Evolutionary conservation across 495 filamentous ascomycete genomes (phyloP), one percentile per base, ranked within the genome.

Genomic region (Pseudotulostoma volvatum): DNA sequence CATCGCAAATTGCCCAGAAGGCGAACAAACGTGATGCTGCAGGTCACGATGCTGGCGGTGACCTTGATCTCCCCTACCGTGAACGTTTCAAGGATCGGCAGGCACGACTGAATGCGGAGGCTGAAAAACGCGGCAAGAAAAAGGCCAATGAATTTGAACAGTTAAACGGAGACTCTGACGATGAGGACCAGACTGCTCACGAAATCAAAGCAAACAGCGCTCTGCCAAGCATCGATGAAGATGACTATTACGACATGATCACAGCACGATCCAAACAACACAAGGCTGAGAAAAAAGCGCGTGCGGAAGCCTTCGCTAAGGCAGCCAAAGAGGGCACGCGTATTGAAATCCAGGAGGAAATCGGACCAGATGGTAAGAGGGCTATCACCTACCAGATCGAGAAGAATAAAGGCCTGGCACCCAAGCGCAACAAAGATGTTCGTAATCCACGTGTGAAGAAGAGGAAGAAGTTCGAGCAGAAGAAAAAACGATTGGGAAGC

Each of bases 361-460:
- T 87, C 34, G 71, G 70, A 15, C 62, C 70, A 9, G 83, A 88
- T 48, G 87, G 84, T 36, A 93, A 93, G 65, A 70, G 92, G 34
- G 78, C 80, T 50, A 90, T 96, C 56, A 76, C 71, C 4, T 96
- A 93, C 60, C 70, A 76, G 54, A 96, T 97, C 53, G 68, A 85
- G 68, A 93, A 94, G 74, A 97, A 97, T 59, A 94, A 93, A 68
- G 90, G 92, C 21, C 65, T 97, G 45, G 75, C 82, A 46, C 81
- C 87, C 36, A 73, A 81, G 52, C 69, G 90, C 37, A 92, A 76
- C 71, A 95, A 96, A 72, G 83, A 90, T 38, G 75, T 81, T 34
- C 69, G 90, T 43, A 97, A 97, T 61, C 90, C 92, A 9, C 69
- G 90, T 57, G 86, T 97, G 39, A 97, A 96, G 79, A 97, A 95